Evolutionary conservation across 2,329 filamentous ascomycete species (phyloP).

Genomic region (Neofusicoccum kwambonambiense): DNA sequence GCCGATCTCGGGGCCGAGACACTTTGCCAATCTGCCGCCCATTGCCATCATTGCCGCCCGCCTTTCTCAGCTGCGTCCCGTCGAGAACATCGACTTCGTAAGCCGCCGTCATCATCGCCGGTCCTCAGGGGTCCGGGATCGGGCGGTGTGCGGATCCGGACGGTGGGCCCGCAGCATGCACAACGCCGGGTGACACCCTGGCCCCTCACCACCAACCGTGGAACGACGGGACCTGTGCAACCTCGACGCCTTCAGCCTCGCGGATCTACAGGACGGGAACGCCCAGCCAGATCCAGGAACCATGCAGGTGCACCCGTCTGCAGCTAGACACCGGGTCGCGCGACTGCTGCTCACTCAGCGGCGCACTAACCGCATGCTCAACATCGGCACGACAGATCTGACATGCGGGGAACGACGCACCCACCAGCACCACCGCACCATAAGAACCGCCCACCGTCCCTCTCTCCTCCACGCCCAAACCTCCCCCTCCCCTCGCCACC

Average conservation of each 20-base stretch:
- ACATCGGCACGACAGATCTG: no score
- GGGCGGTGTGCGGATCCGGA: background rate
- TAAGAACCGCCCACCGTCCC: background rate
- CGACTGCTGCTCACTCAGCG: background rate
- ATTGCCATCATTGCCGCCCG: background rate
- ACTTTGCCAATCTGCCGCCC: background rate
- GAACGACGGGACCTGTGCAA: background rate
- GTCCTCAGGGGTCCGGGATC: background rate
- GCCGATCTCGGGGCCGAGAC: slow-evolving; percentile 5
- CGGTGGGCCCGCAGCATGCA: background rate
- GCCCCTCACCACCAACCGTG: no score
- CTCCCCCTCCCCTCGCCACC: background rate
- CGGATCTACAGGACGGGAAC: background rate
- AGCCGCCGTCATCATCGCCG: background rate
- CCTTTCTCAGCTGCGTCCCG: background rate
- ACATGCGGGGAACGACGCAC: background rate
- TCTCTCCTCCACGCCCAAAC: background rate
- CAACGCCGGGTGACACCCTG: no score
- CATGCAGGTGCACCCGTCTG: background rate
- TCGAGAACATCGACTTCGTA: background rate
- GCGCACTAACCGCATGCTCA: background rate
- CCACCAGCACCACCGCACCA: no score
- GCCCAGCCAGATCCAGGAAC: background rate
- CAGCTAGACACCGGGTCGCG: background rate
- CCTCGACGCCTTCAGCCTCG: background rate